Conservation (phyloP, 768 basidiomycete species). For the Pleurotus sapidus region DNA sequence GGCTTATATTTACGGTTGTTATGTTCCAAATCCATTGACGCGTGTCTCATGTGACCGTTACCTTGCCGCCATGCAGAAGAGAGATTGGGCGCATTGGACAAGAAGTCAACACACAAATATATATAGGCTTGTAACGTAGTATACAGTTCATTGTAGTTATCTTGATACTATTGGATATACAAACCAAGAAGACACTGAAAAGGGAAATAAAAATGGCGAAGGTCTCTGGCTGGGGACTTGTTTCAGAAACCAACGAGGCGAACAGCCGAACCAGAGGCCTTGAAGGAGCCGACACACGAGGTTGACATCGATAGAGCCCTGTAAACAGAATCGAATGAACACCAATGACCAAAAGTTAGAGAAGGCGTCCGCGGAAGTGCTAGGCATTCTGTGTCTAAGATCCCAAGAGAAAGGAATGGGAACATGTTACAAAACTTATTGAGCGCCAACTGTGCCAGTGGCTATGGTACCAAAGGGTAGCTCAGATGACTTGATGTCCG, state of each 20-base stretch:
- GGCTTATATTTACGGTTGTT: neutral
- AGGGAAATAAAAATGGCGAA: neutral
- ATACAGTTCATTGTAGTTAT: slow-evolving; percentile 4
- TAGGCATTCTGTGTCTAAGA: neutral
- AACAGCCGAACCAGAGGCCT: neutral
- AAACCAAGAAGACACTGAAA: slow-evolving; percentile 1
- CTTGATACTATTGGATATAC: neutral
- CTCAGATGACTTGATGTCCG: slow-evolving; percentile 56
- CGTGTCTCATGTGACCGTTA: neutral
- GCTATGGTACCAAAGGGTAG: slow-evolving; percentile 57
- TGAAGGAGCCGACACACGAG: neutral
- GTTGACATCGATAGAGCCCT: neutral
- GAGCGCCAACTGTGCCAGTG: slow-evolving; percentile 26
- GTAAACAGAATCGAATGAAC: slow-evolving; percentile 3
- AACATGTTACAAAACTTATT: neutral
- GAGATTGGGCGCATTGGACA: neutral
- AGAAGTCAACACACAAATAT: neutral
- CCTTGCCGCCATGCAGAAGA: neutral
- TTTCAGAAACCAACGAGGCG: slow-evolving; percentile 1
- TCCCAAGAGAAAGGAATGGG: neutral
- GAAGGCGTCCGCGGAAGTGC: neutral
- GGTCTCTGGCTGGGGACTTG: neutral
- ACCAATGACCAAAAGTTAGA: neutral
- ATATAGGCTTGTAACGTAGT: slow-evolving; percentile 3
- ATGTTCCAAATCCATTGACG: neutral